Percentiles rank a stretch among this genome's conserved stretches.
These are phyloP conservation scores for Tulasnella sp. DNA, from an alignment of 768 basidiomycete genomes.

Conservation along the genomic window DNA sequence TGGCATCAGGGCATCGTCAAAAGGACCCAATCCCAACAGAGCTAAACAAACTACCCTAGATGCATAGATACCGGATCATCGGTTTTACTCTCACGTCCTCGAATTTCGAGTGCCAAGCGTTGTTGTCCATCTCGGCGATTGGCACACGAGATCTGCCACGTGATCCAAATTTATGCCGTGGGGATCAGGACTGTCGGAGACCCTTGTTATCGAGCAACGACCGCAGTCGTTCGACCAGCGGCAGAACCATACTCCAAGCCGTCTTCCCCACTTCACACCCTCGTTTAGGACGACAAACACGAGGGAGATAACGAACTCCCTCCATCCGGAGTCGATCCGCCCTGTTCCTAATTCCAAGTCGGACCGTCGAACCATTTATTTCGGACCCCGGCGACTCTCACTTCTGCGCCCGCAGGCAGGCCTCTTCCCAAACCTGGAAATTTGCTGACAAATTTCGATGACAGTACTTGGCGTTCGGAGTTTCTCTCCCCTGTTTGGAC, in stretches of 20 bases:
- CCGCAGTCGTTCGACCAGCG: not conserved
- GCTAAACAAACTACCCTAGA: not conserved
- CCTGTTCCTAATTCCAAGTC: not conserved
- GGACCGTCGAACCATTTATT: not conserved
- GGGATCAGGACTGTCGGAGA: not conserved
- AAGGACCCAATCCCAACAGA: no score
- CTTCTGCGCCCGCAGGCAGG: not conserved
- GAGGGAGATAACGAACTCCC: not conserved
- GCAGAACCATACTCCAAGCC: not conserved
- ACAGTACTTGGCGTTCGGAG: not conserved
- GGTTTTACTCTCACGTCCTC: not conserved
- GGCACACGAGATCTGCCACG: not conserved
- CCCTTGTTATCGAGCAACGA: not conserved
- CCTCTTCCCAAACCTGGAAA: not conserved
- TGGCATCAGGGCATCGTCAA: not conserved
- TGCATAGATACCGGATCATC: not conserved
- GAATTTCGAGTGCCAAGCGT: not conserved
- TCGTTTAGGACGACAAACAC: not conserved
- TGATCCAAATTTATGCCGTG: not conserved
- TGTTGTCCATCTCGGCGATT: not conserved
- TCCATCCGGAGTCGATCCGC: not conserved
- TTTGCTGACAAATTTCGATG: not conserved
- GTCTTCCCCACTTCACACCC: not conserved
- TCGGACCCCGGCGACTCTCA: not conserved
- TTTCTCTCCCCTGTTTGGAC: not conserved